These are phyloP conservation scores for Castanea sativa DNA, from an alignment of 306 rosid genomes.

Conservation along the genomic window DNA sequence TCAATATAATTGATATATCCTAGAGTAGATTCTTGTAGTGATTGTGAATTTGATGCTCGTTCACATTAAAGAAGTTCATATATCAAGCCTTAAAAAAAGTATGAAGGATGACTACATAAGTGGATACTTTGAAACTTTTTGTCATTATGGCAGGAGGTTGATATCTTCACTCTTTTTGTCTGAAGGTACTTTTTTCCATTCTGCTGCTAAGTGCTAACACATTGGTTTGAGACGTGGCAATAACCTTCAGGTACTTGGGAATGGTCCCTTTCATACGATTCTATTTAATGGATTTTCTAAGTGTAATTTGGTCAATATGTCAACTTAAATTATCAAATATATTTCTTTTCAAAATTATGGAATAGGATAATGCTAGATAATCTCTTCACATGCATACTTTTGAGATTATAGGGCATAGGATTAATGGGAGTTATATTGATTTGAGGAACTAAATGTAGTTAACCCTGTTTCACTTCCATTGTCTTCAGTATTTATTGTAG, in stretches of 20 bases:
- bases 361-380: neutral
- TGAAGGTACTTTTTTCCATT: slow-evolving; percentile 5
- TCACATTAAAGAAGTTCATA: neutral
- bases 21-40: neutral
- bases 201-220: neutral
- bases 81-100: neutral
- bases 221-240: neutral
- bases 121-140: neutral
- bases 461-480: too few species aligned
- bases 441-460: too few species aligned
- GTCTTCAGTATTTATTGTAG: too few species aligned
- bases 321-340: neutral
- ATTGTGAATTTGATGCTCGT: neutral
- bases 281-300: neutral
- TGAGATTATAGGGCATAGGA: neutral
- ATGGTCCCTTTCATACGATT: neutral
- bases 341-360: neutral
- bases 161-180: slow-evolving; percentile 5
- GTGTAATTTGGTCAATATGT: neutral
- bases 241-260: slow-evolving; percentile 12
- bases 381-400: neutral
- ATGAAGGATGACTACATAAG: neutral
- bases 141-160: neutral
- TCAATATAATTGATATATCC: neutral
- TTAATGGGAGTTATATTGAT: neutral